Conservation (phyloP, 306 rosid genomes). For the Canavalia ensiformis region DNA sequence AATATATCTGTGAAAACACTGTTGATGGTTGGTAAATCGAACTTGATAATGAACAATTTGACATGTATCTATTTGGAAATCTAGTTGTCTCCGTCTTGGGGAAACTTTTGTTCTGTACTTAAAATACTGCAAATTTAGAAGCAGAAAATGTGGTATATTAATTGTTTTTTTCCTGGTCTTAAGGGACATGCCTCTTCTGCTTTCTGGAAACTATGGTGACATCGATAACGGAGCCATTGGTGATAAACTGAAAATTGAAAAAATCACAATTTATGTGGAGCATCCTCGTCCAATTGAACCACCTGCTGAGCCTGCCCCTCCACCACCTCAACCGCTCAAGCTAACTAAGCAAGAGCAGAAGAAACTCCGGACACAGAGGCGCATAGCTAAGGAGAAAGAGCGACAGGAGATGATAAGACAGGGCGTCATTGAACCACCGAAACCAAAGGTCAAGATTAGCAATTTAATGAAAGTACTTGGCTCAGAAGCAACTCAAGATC, state of each 20-base stretch:
- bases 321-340: conserved; percentile 99
- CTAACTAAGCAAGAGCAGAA: conserved; percentile 96
- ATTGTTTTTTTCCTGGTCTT: not conserved
- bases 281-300: conserved; percentile 99
- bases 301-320: conserved; percentile 94
- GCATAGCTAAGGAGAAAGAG: conserved; percentile 91
- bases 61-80: not conserved
- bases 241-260: conserved; percentile 72
- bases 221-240: conserved; percentile 53
- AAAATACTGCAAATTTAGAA: not conserved
- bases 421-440: conserved; percentile 95
- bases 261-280: conserved; percentile 79
- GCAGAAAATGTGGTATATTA: not conserved
- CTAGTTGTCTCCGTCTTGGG: conserved; percentile 9
- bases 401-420: conserved; percentile 97
- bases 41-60: conserved; percentile 14
- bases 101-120: not conserved
- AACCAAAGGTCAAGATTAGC: conserved; percentile 94
- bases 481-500: conserved; percentile 98
- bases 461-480: conserved; percentile 96
- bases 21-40: not conserved
- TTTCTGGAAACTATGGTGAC: conserved; percentile 71
- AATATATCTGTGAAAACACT: conserved; percentile 20
- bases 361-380: conserved; percentile 92
- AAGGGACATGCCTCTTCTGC: conserved; percentile 83